Evolutionary conservation across 768 basidiomycete genomes (phyloP).

Genomic region (Cystofilobasidium ferigula): DNA sequence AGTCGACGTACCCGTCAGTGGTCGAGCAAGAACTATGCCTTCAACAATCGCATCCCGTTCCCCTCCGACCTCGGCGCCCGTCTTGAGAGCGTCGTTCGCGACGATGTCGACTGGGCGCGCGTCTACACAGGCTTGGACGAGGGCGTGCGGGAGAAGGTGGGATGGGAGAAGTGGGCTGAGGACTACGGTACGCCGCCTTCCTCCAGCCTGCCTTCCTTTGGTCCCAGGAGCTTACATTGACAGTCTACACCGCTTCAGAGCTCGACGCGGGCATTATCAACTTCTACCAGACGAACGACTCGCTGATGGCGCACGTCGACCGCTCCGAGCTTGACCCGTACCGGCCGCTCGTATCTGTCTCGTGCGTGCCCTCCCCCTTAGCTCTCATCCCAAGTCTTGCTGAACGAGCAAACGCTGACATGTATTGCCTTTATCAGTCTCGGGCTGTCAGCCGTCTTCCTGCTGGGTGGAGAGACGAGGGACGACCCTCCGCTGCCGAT

Average conservation of each 20-base stretch:
- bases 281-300: conserved; percentile 83
- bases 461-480: conserved; percentile 73
- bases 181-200: conserved; percentile 54
- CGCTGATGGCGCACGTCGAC: conserved; percentile 96
- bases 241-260: too few species aligned
- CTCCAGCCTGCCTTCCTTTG: background rate
- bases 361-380: conserved; percentile 46
- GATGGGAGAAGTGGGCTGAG: conserved; percentile 64
- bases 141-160: conserved; percentile 30
- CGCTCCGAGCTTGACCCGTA: conserved; percentile 87
- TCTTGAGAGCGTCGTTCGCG: conserved; percentile 56
- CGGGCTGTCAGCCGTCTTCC: conserved; percentile 77
- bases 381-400: background rate
- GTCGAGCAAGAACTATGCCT: conserved; percentile 92
- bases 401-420: too few species aligned
- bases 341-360: conserved; percentile 84
- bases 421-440: conserved; percentile 48
- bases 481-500: conserved; percentile 67
- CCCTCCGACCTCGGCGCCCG: conserved; percentile 45
- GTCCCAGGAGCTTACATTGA: too few species aligned
- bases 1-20: conserved; percentile 46
- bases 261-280: conserved; percentile 96
- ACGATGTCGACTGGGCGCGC: conserved; percentile 55
- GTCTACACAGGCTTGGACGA: conserved; percentile 42
- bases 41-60: conserved; percentile 57